Evolutionary conservation across 2,329 filamentous ascomycete species (phyloP).

Genomic region (Sporothrix euskadiensis): DNA sequence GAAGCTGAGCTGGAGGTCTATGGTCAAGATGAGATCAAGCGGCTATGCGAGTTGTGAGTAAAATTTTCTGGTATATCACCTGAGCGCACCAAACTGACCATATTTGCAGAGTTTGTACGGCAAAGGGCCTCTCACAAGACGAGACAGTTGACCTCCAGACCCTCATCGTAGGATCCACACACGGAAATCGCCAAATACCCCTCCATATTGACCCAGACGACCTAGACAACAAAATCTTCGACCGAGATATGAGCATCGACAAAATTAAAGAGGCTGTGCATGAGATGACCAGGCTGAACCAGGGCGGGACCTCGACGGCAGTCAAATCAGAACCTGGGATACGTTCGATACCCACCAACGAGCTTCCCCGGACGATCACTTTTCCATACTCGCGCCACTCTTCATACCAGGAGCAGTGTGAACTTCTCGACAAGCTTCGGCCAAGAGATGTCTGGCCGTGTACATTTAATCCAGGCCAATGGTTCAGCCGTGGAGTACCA

Average conservation of each 20-base stretch:
- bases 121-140: slow-evolving; percentile 30
- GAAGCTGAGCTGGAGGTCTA: slow-evolving; percentile 65
- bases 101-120: slow-evolving; percentile 33
- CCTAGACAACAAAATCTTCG: not conserved
- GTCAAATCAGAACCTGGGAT: too few species aligned
- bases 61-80: too few species aligned
- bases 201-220: slow-evolving; percentile 38
- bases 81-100: not conserved
- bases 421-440: slow-evolving; percentile 65
- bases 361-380: slow-evolving; percentile 45
- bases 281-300: not conserved
- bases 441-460: slow-evolving; percentile 82
- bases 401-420: slow-evolving; percentile 75
- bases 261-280: slow-evolving; percentile 4
- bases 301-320: too few species aligned
- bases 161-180: slow-evolving; percentile 31
- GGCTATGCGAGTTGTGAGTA: slow-evolving; percentile 40
- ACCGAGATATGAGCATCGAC: not conserved
- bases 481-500: slow-evolving; percentile 55
- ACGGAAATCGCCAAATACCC: slow-evolving; percentile 40
- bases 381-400: slow-evolving; percentile 93
- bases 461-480: slow-evolving; percentile 65
- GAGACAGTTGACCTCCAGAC: slow-evolving; percentile 35
- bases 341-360: too few species aligned
- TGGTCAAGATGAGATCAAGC: slow-evolving; percentile 37